Evolutionary conservation across 1,284 basidiomycete genomes (phyloP).

Genomic region (Ceratobasidium sp.): DNA sequence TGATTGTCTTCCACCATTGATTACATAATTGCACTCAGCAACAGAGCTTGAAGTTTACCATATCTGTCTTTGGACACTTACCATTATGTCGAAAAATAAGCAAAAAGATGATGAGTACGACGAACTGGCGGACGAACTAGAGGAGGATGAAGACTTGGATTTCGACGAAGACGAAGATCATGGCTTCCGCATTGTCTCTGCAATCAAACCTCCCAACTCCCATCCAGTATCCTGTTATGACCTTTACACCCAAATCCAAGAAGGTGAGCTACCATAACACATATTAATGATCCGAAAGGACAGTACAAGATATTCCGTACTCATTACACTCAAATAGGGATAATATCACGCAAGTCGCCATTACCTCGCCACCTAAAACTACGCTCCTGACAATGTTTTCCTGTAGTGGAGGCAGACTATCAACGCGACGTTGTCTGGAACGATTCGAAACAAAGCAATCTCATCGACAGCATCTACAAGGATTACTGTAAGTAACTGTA

Average conservation of each 20-base stretch:
- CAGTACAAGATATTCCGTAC: no score
- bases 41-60: no score
- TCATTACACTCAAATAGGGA: constrained; percentile 15
- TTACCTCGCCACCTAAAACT: not conserved
- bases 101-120: constrained; percentile 17
- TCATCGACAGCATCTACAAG: constrained; percentile 78
- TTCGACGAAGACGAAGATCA: constrained; percentile 1
- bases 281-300: no score
- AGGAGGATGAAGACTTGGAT: constrained; percentile 4
- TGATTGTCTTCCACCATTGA: no score
- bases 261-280: constrained; percentile 6
- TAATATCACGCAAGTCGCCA: constrained; percentile 19
- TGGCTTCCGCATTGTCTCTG: constrained; percentile 4
- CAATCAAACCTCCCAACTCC: constrained; percentile 6
- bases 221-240: constrained; percentile 22
- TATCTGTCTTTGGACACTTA: not conserved
- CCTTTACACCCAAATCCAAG: constrained; percentile 33
- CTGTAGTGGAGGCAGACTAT: constrained; percentile 27
- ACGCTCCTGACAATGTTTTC: not conserved
- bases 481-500: constrained; percentile 75
- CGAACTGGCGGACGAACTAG: constrained; percentile 9
- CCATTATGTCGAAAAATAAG: not conserved
- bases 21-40: no score
- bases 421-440: constrained; percentile 70
- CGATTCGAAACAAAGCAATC: constrained; percentile 66